Evolutionary conservation across 2,329 filamentous ascomycete species (phyloP).

Genomic region (Nakataea oryzae): DNA sequence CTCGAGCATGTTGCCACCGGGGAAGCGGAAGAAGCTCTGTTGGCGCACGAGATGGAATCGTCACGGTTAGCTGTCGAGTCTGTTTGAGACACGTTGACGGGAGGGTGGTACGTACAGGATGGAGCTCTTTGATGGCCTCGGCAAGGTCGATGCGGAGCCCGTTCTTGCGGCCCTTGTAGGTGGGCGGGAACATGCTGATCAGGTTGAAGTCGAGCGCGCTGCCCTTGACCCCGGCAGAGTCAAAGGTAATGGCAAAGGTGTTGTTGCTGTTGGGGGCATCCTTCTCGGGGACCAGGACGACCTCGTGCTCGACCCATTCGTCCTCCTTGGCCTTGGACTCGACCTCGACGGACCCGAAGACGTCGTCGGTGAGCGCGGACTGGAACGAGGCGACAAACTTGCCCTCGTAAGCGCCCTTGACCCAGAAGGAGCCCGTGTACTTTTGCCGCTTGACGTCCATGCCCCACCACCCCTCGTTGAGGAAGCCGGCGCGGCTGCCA

Average conservation of each 20-base stretch:
- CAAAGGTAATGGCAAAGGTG: conserved; percentile 43
- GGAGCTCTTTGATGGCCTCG: conserved; percentile 19
- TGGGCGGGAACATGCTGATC: conserved; percentile 50
- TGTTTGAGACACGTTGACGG: neutral
- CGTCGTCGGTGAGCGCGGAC: conserved; percentile 30
- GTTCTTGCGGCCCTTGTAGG: conserved; percentile 46
- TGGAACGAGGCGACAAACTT: conserved; percentile 34
- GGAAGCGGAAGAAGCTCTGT: conserved; percentile 48
- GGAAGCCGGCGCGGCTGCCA: conserved; percentile 25
- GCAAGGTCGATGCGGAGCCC: conserved; percentile 46
- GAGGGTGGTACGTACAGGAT: conserved; percentile 8
- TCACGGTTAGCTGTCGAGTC: neutral
- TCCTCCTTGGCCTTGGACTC: conserved; percentile 25
- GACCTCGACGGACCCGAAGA: conserved; percentile 35
- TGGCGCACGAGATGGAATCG: neutral
- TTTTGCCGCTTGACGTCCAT: conserved; percentile 37
- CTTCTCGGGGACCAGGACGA: conserved; percentile 27
- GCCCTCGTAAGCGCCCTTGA: conserved; percentile 37
- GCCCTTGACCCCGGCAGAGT: conserved; percentile 18
- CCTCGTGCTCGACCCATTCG: conserved; percentile 42
- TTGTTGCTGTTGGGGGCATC: conserved; percentile 45
- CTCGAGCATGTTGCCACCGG: conserved; percentile 54
- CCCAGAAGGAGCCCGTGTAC: conserved; percentile 42
- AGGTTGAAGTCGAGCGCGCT: conserved; percentile 32
- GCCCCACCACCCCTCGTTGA: conserved; percentile 47